These are phyloP conservation scores for Neurospora sp. DNA, from an alignment of 2,329 filamentous ascomycete species.

Conservation along the genomic window DNA sequence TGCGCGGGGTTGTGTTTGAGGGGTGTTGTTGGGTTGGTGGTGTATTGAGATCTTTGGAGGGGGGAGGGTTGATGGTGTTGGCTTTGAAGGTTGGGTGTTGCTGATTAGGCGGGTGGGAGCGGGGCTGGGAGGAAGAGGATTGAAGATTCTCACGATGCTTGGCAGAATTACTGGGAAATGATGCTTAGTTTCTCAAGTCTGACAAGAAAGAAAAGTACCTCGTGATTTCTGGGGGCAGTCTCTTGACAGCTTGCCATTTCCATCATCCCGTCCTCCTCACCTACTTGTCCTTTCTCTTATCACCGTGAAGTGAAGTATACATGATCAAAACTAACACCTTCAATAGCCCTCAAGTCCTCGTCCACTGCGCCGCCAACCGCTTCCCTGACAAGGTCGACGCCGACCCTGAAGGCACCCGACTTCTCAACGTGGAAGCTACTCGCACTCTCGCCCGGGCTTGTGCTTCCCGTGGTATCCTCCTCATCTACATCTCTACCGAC, in stretches of 20 bases:
- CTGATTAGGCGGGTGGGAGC: not conserved
- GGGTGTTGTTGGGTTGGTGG: not conserved
- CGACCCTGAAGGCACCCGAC: slow-evolving; percentile 64
- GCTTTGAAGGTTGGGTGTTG: not conserved
- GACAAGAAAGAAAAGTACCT: not conserved
- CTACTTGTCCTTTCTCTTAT: not conserved
- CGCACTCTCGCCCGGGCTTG: slow-evolving; percentile 56
- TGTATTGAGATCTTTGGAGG: not conserved
- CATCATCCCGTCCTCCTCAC: not conserved
- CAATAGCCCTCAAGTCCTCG: slow-evolving; percentile 46
- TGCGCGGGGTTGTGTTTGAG: not conserved
- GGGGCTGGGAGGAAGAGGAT: not conserved
- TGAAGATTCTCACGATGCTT: not conserved
- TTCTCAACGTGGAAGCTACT: slow-evolving; percentile 66
- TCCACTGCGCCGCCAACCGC: slow-evolving; percentile 82
- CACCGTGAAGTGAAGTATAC: not conserved
- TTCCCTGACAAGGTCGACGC: slow-evolving; percentile 79
- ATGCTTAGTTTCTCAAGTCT: not conserved
- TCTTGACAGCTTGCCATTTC: not conserved
- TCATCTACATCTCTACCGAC: slow-evolving; percentile 75
- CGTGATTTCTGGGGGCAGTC: not conserved
- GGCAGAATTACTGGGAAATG: not conserved
- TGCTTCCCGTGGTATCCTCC: slow-evolving; percentile 46
- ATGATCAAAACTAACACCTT: not conserved
- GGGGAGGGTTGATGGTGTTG: not conserved